Base-by-base conservation (phyloP, 2,329 filamentous ascomycete genomes). In the Phialophora chinensis region DNA sequence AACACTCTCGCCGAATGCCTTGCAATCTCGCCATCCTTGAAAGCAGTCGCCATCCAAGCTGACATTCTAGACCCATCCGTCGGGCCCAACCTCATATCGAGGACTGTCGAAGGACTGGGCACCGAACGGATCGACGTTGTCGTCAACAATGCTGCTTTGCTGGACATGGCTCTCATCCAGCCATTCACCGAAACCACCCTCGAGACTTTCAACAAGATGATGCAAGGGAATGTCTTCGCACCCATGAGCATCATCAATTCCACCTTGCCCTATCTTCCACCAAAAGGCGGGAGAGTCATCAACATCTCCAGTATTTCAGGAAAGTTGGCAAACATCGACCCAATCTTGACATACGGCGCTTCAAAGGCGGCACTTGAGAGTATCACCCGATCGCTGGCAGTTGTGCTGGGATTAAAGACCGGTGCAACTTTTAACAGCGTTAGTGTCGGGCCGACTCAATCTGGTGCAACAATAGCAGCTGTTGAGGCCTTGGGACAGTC, bases 401-500 rank as follows among this genome's bases (percentile, higher is more conserved):
- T 14, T n/a, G 2, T 56, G 5, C 20, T 66, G 12, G 60, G 31
- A 3, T 11, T 49, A 0, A 57, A 62, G 58, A 66, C 58, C 17
- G 56, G 60, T 14, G 58, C 60, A 12, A 66, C 63, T 4, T 62
- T 63, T 42, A 66, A 66, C 31, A 52, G 56, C 27, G 63, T 66
- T 5, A 44, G 49, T 12, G 58, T 62, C n/a, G 63, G 63, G 11
- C 31, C 53, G 29, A 62, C 60, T n/a, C 25, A 73, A 0, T 77
- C 77, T 65, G 74, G 71, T 25, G 73, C 69, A 5, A 76, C 77
- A 1, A 77, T 77, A 0, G 77, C 79, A 35, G 79, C 78, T 47
- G 77, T 79, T 62, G 80, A 83, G 77, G 76, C 75, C 67, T 72
- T 77, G 14, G 73, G 82, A 63, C 75, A 80, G 67, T 78, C 79